Evolutionary conservation across 306 rosid species (phyloP).

Genomic region (Vachellia pachyceras): DNA sequence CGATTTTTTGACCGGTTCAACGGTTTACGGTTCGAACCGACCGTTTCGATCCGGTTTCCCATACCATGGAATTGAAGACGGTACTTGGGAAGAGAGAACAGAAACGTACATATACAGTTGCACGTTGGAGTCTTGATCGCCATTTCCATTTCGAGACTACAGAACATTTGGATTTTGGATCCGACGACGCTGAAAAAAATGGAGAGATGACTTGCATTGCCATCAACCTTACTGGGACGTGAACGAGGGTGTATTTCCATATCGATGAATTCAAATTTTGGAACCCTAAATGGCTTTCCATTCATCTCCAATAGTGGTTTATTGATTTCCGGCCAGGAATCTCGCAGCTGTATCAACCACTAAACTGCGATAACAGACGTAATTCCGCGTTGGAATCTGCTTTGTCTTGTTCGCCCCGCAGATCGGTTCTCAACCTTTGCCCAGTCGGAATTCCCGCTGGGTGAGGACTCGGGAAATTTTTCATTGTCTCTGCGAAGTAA

Average conservation of each 20-base stretch:
- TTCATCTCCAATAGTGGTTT: constrained; percentile 18
- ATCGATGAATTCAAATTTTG: neutral
- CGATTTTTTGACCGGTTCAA: no score
- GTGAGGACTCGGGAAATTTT: neutral
- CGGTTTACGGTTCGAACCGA: no score
- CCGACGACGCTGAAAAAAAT: constrained; percentile 12
- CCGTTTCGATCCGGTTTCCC: no score
- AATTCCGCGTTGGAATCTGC: neutral
- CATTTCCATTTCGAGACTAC: neutral
- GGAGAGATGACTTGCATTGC: constrained; percentile 41
- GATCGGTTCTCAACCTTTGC: constrained; percentile 2
- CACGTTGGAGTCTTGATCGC: neutral
- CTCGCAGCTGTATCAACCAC: constrained; percentile 53
- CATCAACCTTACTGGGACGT: constrained; percentile 5
- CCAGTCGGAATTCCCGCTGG: constrained; percentile 14
- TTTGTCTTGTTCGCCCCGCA: neutral
- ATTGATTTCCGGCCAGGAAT: constrained; percentile 41
- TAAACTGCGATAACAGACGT: neutral
- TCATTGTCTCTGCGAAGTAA: constrained; percentile 9
- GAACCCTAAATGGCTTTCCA: constrained; percentile 2
- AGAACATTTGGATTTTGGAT: neutral
- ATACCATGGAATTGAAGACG: no score
- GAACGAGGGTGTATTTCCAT: neutral
- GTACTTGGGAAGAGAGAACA: neutral
- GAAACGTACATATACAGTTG: neutral